Base-by-base conservation (phyloP, 371 early-diverging fungal species). In the Funneliformis caledonium region DNA sequence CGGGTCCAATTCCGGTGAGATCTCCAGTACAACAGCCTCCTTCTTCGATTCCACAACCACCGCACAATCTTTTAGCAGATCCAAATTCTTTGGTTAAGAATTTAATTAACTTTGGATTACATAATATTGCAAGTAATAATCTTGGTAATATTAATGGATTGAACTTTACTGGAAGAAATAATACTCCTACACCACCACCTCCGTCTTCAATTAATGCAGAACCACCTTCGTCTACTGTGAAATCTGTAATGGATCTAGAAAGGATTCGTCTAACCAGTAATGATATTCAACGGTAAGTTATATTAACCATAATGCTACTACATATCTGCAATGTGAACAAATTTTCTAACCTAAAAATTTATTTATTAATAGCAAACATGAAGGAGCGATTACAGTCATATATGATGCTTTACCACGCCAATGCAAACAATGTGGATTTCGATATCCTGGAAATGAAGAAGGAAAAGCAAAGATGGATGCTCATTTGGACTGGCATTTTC, bases 401-500 rank as follows among this genome's bases (percentile, higher is more conserved):
- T 97, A 97, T 85, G 92, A 92, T 22, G 91, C 86, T 1, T 87
- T 93, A 14, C 90, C 93, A 4, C 83, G 92, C 48, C 95, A 95
- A 84, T 98, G 98, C 87, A 92, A 92, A 74, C 97, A 97, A 85
- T 98, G 98, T 84, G 98, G 96, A 4, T 90, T 92, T 82, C 92
- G 98, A 45, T 95, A 91, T 81, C 88, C 90, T 11, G 89, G 91
- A 72, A 88, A 89, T 14, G 90, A 87, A 10, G 91, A 90, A 48
- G 95, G 95, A 8, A 88, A 92, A 82, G 85, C 85, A 60, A 91
- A 91, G 82, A 93, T 95, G 92, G 91, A 91, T 81, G 89, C 90
- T 43, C 98, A 98, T 86, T 82, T 98, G 76, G 97, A 98, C 81
- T 94, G 96, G 88, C 98, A 98, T 84, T 98, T 97, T 85, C 90